Evolutionary conservation across 2,329 filamentous ascomycete species (phyloP).

Genomic region (Parasarocladium wereldwijsianum): DNA sequence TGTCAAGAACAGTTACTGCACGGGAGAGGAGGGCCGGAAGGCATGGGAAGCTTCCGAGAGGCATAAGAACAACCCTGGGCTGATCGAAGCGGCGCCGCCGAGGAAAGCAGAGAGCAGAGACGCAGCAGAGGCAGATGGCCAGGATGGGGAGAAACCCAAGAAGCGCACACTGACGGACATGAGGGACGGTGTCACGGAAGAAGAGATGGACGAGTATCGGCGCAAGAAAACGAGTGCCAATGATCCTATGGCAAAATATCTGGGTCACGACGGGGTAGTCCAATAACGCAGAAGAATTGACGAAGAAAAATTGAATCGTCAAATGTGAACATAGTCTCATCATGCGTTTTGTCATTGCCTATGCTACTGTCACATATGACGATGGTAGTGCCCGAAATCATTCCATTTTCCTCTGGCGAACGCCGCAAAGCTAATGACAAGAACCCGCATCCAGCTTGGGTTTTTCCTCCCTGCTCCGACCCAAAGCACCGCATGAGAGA

Average conservation of each 20-base stretch:
- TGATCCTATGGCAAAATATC: conserved; percentile 75
- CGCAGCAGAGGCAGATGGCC: conserved; percentile 12
- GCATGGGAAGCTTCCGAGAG: conserved; percentile 66
- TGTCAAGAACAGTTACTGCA: conserved; percentile 95
- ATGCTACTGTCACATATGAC: no score
- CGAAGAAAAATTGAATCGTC: no score
- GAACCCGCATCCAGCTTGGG: conserved; percentile 23
- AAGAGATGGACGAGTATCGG: conserved; percentile 76
- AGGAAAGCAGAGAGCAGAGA: conserved; percentile 11
- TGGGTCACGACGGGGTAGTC: conserved; percentile 58
- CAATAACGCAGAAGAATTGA: no score
- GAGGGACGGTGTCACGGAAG: conserved; percentile 62
- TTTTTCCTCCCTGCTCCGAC: conserved; percentile 17
- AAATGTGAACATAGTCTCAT: no score
- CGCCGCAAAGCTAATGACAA: conserved; percentile 36
- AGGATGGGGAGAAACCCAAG: conserved; percentile 26
- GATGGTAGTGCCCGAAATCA: conserved; percentile 21
- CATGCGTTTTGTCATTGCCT: no score
- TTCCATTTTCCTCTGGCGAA: conserved; percentile 33
- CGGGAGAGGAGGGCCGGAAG: conserved; percentile 71
- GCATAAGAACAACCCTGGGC: conserved; percentile 32
- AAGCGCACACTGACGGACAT: conserved; percentile 71
- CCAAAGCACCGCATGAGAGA: conserved; percentile 13
- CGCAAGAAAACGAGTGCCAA: conserved; percentile 57
- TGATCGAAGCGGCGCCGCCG: conserved; percentile 16